phyloP scores from a whole-genome alignment of 2,329 filamentous ascomycete genomes.

The Geosmithia putterillii region DNA sequence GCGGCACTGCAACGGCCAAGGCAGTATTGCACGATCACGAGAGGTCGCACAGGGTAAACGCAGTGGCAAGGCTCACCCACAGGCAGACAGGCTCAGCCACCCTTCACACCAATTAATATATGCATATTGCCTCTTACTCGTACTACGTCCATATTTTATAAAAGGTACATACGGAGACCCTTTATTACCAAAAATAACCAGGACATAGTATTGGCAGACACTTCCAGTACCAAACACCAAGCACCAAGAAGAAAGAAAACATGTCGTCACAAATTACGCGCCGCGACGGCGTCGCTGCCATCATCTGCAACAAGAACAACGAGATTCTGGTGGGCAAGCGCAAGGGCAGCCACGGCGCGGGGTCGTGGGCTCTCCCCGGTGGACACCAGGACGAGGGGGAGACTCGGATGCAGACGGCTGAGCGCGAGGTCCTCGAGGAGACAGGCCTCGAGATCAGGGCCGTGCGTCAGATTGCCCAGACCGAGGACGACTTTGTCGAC shows the following conservation, averaged over 20 bases:
- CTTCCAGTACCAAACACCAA: not conserved
- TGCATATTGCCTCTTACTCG: too few relatives aligned
- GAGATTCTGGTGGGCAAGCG: slow-evolving; percentile 34
- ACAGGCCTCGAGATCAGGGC: slow-evolving; percentile 47
- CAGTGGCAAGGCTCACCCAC: too few relatives aligned
- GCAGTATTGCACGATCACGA: too few relatives aligned
- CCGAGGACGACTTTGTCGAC: slow-evolving; percentile 51
- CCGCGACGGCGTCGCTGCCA: slow-evolving; percentile 34
- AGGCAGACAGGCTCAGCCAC: too few relatives aligned
- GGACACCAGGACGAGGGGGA: slow-evolving; percentile 66
- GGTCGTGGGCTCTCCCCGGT: slow-evolving; percentile 56
- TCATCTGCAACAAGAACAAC: slow-evolving; percentile 30
- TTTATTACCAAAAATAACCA: too few relatives aligned
- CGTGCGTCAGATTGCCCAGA: slow-evolving; percentile 37
- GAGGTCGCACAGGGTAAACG: too few relatives aligned
- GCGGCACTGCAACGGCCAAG: too few relatives aligned
- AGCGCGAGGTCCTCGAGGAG: slow-evolving; percentile 58
- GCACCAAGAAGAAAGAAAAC: not conserved
- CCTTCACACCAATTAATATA: too few relatives aligned
- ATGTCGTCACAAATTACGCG: slow-evolving; percentile 10
- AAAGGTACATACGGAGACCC: too few relatives aligned
- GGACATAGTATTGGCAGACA: too few relatives aligned
- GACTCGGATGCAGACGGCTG: slow-evolving; percentile 37
- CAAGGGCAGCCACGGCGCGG: slow-evolving; percentile 35
- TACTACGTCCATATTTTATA: too few relatives aligned